phyloP scores from a whole-genome alignment of 208 protist genomes.

The Borovskyia barvae region DNA sequence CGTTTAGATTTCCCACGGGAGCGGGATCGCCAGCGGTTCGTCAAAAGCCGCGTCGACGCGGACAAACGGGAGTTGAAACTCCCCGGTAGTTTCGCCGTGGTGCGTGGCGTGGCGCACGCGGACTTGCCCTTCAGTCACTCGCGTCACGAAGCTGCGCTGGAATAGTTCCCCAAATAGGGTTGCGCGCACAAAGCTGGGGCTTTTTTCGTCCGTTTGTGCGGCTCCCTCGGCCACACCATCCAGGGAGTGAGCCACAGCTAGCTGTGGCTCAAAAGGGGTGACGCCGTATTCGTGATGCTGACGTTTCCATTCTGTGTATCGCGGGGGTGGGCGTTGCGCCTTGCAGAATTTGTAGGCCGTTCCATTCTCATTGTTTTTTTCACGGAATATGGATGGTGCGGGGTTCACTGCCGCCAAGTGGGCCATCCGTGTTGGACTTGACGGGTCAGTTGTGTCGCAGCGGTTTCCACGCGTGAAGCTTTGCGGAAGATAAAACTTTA shows the following conservation, averaged over 20 bases:
- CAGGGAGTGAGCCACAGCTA: not conserved
- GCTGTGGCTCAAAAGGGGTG: constrained; percentile 28
- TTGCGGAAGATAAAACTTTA: constrained; percentile 56
- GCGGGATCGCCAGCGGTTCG: constrained; percentile 20
- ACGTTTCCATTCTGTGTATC: constrained; percentile 55
- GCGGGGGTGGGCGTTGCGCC: constrained; percentile 40
- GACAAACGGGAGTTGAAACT: constrained; percentile 54
- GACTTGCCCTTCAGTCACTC: constrained; percentile 26
- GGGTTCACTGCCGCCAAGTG: constrained; percentile 22
- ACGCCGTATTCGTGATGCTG: constrained; percentile 16
- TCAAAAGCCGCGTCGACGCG: constrained; percentile 33
- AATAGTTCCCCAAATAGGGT: constrained; percentile 53
- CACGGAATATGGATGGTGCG: constrained; percentile 36
- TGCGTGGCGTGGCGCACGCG: constrained; percentile 16
- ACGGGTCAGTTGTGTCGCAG: constrained; percentile 8
- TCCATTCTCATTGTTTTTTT: constrained; percentile 50
- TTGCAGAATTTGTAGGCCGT: constrained; percentile 55
- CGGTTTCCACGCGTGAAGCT: constrained; percentile 12
- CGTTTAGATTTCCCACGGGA: too few species aligned
- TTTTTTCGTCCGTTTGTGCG: too few species aligned
- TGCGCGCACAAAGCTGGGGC: too few species aligned
- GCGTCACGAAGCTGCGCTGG: constrained; percentile 23
- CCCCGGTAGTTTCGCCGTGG: constrained; percentile 1
- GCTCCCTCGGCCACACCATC: not conserved
- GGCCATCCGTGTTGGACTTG: constrained; percentile 15